These are phyloP conservation scores for Xylaria arbuscula DNA, from an alignment of 2,329 filamentous ascomycete species.

Conservation along the genomic window DNA sequence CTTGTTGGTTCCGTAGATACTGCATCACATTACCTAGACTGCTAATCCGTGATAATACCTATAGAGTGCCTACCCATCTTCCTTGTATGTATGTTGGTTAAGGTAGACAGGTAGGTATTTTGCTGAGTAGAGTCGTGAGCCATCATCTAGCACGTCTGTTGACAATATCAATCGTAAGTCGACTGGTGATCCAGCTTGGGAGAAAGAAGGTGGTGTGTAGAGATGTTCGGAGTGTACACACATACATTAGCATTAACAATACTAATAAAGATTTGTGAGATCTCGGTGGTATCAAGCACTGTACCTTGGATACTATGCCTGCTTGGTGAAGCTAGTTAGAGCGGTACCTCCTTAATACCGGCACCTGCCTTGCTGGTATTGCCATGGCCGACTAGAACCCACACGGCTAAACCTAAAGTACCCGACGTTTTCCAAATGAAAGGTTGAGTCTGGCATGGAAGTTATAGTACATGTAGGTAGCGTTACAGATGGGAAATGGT, in stretches of 20 bases:
- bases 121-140: not conserved
- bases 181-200: not conserved
- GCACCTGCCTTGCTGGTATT: slow-evolving; percentile 16
- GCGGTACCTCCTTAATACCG: slow-evolving; percentile 23
- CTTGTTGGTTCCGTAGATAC: slow-evolving; percentile 13
- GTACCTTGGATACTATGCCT: not conserved
- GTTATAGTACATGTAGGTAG: slow-evolving; percentile 2
- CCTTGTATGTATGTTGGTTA: not conserved
- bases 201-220: not conserved
- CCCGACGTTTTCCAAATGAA: slow-evolving; percentile 24
- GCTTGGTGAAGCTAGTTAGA: slow-evolving; percentile 19
- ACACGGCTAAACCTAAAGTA: slow-evolving; percentile 30
- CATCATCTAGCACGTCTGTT: not conserved
- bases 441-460: slow-evolving; percentile 11
- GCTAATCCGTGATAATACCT: not conserved
- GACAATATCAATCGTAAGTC: not conserved
- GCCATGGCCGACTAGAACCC: slow-evolving; percentile 14
- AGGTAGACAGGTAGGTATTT: not conserved
- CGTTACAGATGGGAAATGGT: slow-evolving; percentile 16
- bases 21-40: slow-evolving; percentile 9
- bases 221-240: not conserved
- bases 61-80: not conserved
- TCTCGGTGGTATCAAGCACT: not conserved
- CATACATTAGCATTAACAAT: not conserved
- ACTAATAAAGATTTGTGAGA: slow-evolving; percentile 26